Conservation (phyloP, 352 stramenopile species). For the Globisporangium camurandrum region DNA sequence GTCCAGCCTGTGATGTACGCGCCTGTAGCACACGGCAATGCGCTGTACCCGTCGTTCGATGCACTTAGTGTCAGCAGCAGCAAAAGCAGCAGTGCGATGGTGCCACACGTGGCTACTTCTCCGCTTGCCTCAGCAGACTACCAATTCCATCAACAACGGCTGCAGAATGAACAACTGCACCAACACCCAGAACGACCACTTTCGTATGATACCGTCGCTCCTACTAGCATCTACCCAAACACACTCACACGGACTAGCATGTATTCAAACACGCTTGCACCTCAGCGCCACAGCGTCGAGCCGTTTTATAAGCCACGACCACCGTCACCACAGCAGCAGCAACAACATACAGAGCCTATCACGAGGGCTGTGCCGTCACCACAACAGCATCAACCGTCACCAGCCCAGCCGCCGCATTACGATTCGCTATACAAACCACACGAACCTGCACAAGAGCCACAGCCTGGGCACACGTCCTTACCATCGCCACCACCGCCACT, state of each 20-base stretch:
- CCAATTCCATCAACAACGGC: too few species aligned
- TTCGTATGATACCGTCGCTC: too few species aligned
- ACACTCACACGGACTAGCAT: neutral
- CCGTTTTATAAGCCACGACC: neutral
- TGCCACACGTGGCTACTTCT: neutral
- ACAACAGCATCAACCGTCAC: conserved; percentile 3
- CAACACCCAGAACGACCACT: neutral
- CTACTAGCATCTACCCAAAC: too few species aligned
- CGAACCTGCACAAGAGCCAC: neutral
- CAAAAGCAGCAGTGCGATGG: neutral
- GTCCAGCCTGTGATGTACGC: neutral
- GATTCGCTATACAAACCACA: neutral
- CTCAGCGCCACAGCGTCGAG: neutral
- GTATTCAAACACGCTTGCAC: neutral
- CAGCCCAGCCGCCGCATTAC: neutral
- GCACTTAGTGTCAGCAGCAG: neutral
- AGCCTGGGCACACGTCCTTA: neutral
- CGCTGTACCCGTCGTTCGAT: conserved; percentile 25
- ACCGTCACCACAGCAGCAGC: conserved; percentile 4
- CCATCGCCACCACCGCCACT: conserved; percentile 1
- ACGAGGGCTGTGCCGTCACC: too few species aligned
- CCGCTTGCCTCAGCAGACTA: neutral
- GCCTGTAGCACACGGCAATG: neutral
- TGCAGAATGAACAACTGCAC: neutral
- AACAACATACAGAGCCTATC: neutral